Conservation (phyloP, 139 green algal species). For the Bryopsis sp. region DNA sequence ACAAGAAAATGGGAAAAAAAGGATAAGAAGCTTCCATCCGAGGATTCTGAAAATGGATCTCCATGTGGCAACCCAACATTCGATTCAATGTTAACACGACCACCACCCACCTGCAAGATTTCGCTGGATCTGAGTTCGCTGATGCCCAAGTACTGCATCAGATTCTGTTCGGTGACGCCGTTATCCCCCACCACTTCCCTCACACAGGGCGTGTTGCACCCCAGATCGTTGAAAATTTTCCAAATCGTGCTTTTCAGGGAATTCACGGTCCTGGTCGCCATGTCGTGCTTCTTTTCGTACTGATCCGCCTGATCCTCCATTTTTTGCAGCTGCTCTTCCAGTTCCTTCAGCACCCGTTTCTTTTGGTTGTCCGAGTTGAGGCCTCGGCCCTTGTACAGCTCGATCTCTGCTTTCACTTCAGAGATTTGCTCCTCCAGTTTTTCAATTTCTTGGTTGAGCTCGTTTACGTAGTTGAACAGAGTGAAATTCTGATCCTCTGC, state of each 20-base stretch:
- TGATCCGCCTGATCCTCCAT: slow-evolving; percentile 27
- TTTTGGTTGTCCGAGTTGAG: slow-evolving; percentile 19
- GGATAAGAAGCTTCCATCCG: no score
- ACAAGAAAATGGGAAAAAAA: background rate
- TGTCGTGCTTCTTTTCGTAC: slow-evolving; percentile 25
- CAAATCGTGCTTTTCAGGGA: slow-evolving; percentile 15
- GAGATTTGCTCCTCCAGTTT: slow-evolving; percentile 64
- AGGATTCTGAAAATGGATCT: no score
- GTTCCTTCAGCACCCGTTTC: slow-evolving; percentile 30
- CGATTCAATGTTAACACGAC: no score
- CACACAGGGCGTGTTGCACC: background rate
- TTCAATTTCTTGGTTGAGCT: slow-evolving; percentile 70
- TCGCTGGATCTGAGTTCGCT: slow-evolving; percentile 36
- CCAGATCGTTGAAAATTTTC: slow-evolving; percentile 8
- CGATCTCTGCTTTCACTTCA: background rate
- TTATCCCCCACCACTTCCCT: slow-evolving; percentile 24
- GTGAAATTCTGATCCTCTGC: slow-evolving; percentile 68
- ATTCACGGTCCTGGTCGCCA: slow-evolving; percentile 4
- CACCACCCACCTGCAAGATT: slow-evolving; percentile 21
- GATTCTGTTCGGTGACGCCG: slow-evolving; percentile 33
- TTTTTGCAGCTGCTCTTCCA: slow-evolving; percentile 24
- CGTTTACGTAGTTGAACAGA: slow-evolving; percentile 77
- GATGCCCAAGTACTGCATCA: slow-evolving; percentile 36
- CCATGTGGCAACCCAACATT: no score
- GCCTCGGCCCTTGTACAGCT: slow-evolving; percentile 1